Evolutionary conservation across 441 rosid species (phyloP).

Genomic region (Biscutella laevigata): DNA sequence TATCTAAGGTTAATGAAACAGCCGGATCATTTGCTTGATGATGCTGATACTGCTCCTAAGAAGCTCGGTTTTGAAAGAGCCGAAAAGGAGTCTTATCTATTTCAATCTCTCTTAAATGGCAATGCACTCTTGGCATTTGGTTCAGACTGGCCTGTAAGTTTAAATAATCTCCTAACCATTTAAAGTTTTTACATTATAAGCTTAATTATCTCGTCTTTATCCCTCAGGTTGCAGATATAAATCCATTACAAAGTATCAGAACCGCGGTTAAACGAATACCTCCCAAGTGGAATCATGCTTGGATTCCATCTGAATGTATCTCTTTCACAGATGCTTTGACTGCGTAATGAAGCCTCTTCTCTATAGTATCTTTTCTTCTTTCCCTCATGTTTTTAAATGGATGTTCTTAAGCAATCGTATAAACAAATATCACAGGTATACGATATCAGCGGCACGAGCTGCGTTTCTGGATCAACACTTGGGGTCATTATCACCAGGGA

Average conservation of each 20-base stretch:
- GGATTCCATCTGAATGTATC: slow-evolving; percentile 70
- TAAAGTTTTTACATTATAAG: neutral
- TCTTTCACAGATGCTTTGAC: slow-evolving; percentile 51
- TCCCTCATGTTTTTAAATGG: neutral
- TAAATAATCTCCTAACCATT: neutral
- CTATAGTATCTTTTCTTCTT: neutral
- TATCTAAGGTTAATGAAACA: slow-evolving; percentile 29
- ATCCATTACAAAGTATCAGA: slow-evolving; percentile 59
- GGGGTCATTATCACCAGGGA: slow-evolving; percentile 68
- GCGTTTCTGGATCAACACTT: slow-evolving; percentile 61
- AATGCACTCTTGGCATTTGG: slow-evolving; percentile 67
- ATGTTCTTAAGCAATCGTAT: neutral
- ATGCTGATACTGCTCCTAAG: slow-evolving; percentile 59
- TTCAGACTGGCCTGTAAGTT: slow-evolving; percentile 91
- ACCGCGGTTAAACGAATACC: slow-evolving; percentile 73
- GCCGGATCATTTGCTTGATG: slow-evolving; percentile 89
- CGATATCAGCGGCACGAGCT: slow-evolving; percentile 71
- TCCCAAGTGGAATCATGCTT: slow-evolving; percentile 58
- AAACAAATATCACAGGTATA: slow-evolving; percentile 45
- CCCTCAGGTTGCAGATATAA: slow-evolving; percentile 53
- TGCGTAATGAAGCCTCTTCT: slow-evolving; percentile 48
- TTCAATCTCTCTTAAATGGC: slow-evolving; percentile 47
- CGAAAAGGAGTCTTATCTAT: slow-evolving; percentile 48
- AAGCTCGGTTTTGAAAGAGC: slow-evolving; percentile 81
- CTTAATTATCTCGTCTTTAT: too few relatives aligned